A percentile compares a stretch with the other conserved stretches of the same genome.
Conservation (phyloP, 2,329 filamentous ascomycete species). For the Myriosclerotinia duriaeana region DNA sequence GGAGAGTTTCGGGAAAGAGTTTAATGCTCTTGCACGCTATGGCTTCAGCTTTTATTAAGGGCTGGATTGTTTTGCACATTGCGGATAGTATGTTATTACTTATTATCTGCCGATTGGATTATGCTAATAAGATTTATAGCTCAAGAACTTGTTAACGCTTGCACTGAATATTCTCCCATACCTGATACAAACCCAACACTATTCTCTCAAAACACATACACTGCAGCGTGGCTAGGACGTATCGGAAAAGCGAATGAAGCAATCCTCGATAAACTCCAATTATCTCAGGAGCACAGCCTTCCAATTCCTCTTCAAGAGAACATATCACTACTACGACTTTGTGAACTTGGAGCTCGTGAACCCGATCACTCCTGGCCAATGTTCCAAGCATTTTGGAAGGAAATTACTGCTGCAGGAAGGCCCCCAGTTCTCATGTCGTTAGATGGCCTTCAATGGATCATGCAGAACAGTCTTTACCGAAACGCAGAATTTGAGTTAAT, state of each 20-base stretch:
- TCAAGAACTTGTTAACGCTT: slow-evolving; percentile 76
- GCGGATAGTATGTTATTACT: slow-evolving; percentile 69
- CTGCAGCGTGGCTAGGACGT: slow-evolving; percentile 69
- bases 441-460: slow-evolving; percentile 79
- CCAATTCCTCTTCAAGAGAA: slow-evolving; percentile 57
- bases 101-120: neutral
- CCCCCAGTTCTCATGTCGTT: slow-evolving; percentile 68
- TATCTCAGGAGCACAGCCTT: slow-evolving; percentile 56
- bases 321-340: slow-evolving; percentile 65
- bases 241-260: slow-evolving; percentile 70
- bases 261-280: slow-evolving; percentile 56
- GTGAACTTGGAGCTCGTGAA: slow-evolving; percentile 68
- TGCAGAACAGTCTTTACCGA: slow-evolving; percentile 75
- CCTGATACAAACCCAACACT: slow-evolving; percentile 55
- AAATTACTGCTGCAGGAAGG: slow-evolving; percentile 59
- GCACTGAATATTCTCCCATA: slow-evolving; percentile 76
- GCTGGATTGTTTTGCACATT: slow-evolving; percentile 86
- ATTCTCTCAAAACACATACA: slow-evolving; percentile 80
- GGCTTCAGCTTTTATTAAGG: slow-evolving; percentile 74
- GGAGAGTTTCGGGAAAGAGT: slow-evolving; percentile 79
- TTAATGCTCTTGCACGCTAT: slow-evolving; percentile 81
- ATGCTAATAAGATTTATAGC: slow-evolving; percentile 48
- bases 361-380: slow-evolving; percentile 76
- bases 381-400: slow-evolving; percentile 77
- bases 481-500: slow-evolving; percentile 68